phyloP scores from a whole-genome alignment of 345 rosid genomes.

The Toxicodendron radicans region DNA sequence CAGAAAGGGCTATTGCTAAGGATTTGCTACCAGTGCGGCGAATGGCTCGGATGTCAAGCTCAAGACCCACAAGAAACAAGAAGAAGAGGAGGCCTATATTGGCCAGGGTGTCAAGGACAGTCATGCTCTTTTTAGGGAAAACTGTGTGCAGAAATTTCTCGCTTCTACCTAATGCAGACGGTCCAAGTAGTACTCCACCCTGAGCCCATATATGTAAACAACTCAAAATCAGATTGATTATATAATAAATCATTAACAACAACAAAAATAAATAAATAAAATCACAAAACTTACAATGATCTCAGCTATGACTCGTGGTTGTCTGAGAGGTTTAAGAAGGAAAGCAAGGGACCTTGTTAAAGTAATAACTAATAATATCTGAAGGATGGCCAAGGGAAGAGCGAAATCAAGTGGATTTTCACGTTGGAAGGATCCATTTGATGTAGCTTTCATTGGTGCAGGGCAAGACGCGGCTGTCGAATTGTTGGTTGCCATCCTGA shows the following conservation, averaged over 20 bases:
- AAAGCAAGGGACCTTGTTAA: conserved; percentile 59
- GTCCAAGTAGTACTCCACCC: conserved; percentile 89
- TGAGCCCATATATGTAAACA: conserved; percentile 3
- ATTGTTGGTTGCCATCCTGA: conserved; percentile 15
- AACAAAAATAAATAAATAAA: too few species aligned
- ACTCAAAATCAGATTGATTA: neutral
- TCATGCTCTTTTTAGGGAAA: conserved; percentile 56
- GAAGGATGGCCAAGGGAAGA: conserved; percentile 70
- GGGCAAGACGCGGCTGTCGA: conserved; percentile 26
- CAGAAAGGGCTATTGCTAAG: conserved; percentile 56
- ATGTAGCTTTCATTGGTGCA: conserved; percentile 65
- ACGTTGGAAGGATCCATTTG: conserved; percentile 70
- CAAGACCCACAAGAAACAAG: conserved; percentile 79
- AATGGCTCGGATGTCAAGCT: conserved; percentile 60
- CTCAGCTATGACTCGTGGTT: conserved; percentile 82
- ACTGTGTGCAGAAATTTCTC: conserved; percentile 45
- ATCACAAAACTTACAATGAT: conserved; percentile 50
- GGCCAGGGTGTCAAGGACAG: conserved; percentile 77
- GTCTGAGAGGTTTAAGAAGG: conserved; percentile 61
- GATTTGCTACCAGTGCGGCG: conserved; percentile 66
- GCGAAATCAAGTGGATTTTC: conserved; percentile 78
- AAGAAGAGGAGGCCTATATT: conserved; percentile 77
- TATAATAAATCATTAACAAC: neutral
- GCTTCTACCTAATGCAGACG: conserved; percentile 74
- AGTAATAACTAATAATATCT: conserved; percentile 61